Evolutionary conservation across 495 filamentous ascomycete species (phyloP).

Genomic region (Aspergillus cavernicola): DNA sequence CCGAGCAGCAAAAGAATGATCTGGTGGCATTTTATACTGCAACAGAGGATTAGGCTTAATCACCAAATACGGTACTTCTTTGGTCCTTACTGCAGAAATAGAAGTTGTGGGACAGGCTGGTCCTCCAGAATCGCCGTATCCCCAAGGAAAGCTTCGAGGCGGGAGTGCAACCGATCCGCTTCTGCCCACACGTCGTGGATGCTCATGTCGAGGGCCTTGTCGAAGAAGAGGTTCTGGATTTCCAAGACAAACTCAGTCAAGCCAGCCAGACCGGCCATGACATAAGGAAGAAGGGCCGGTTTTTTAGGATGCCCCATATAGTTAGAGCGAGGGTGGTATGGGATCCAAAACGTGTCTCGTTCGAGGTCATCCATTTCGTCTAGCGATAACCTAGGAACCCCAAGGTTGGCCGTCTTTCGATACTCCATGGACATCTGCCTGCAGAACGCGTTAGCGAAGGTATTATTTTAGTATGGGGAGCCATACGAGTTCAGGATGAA

Average conservation of each 20-base stretch:
- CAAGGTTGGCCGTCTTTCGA: constrained; percentile 21
- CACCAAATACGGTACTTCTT: background rate
- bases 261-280: constrained; percentile 22
- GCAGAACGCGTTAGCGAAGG: constrained; percentile 5
- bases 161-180: constrained; percentile 20
- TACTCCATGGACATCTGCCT: constrained; percentile 36
- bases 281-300: constrained; percentile 30
- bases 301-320: constrained; percentile 26
- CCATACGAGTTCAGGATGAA: constrained; percentile 32
- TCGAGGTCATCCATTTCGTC: constrained; percentile 14
- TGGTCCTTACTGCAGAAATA: constrained; percentile 36
- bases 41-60: background rate
- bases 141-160: constrained; percentile 26
- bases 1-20: constrained; percentile 24
- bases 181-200: constrained; percentile 21
- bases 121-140: constrained; percentile 19
- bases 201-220: constrained; percentile 16
- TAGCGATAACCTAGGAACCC: constrained; percentile 19
- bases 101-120: constrained; percentile 30
- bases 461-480: background rate
- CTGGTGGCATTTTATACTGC: constrained; percentile 32
- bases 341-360: constrained; percentile 30
- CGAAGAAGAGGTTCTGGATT: constrained; percentile 27
- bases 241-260: constrained; percentile 27
- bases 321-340: constrained; percentile 37